Conservation (phyloP, 2,329 filamentous ascomycete species). For the Penicillium sp. region DNA sequence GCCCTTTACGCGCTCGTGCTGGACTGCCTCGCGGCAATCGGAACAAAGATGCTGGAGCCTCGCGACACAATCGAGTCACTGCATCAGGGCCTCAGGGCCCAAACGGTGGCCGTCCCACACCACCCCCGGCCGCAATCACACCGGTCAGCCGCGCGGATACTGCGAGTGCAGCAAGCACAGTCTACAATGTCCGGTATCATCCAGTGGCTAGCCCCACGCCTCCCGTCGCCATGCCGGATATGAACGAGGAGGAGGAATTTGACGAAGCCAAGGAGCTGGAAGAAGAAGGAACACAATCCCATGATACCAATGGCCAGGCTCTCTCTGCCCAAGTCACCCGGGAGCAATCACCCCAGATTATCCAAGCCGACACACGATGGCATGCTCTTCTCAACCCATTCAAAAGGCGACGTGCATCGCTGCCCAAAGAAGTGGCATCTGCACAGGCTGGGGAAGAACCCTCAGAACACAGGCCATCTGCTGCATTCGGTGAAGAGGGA, state of each 20-base stretch:
- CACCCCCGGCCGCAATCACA: slow-evolving; percentile 51
- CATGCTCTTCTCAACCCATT: slow-evolving; percentile 57
- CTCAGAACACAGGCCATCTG: slow-evolving; percentile 22
- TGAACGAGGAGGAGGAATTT: slow-evolving; percentile 33
- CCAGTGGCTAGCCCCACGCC: slow-evolving; percentile 51
- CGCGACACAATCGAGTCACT: slow-evolving; percentile 15
- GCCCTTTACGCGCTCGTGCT: slow-evolving; percentile 38
- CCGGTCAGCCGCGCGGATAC: slow-evolving; percentile 62
- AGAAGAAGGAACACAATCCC: slow-evolving; percentile 13
- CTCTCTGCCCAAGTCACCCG: slow-evolving; percentile 23
- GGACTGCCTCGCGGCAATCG: slow-evolving; percentile 28
- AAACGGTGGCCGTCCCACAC: slow-evolving; percentile 35
- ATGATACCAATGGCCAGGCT: slow-evolving; percentile 14
- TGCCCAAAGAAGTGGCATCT: slow-evolving; percentile 59
- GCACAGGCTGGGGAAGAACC: slow-evolving; percentile 52
- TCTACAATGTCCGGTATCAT: slow-evolving; percentile 64
- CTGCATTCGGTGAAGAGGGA: slow-evolving; percentile 37
- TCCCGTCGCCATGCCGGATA: slow-evolving; percentile 37
- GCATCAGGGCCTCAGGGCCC: slow-evolving; percentile 12
- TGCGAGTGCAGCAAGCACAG: slow-evolving; percentile 61
- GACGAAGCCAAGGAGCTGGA: slow-evolving; percentile 30
- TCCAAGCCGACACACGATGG: slow-evolving; percentile 45
- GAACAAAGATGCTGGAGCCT: slow-evolving; percentile 14
- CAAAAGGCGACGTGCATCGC: slow-evolving; percentile 56
- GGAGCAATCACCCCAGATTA: slow-evolving; percentile 35